A percentile compares a stretch with the other conserved stretches of the same genome.
Conservation (phyloP, 441 rosid species). For the Gossypium trilobum region DNA sequence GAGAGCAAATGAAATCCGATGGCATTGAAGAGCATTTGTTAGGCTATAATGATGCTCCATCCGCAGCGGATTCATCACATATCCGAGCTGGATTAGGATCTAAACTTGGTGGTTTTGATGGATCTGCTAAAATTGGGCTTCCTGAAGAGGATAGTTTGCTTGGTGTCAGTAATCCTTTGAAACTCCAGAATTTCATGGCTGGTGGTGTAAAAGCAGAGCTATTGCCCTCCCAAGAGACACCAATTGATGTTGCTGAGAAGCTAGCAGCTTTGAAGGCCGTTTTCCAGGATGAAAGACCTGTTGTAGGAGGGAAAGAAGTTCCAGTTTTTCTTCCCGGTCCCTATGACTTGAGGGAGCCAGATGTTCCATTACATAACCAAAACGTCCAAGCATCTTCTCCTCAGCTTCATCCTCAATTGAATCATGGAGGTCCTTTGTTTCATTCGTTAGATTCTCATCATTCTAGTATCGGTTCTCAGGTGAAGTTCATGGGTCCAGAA, state of each 20-base stretch:
- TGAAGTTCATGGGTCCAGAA: slow-evolving; percentile 53
- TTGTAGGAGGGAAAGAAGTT: slow-evolving; percentile 46
- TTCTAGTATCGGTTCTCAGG: slow-evolving; percentile 42
- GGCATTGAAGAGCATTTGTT: slow-evolving; percentile 35
- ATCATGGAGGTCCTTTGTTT: slow-evolving; percentile 45
- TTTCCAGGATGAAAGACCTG: slow-evolving; percentile 48
- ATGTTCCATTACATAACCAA: slow-evolving; percentile 34
- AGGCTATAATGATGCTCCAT: slow-evolving; percentile 32
- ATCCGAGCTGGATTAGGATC: slow-evolving; percentile 35
- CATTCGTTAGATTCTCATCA: slow-evolving; percentile 56
- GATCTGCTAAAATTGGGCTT: slow-evolving; percentile 28
- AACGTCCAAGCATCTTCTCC: slow-evolving; percentile 37
- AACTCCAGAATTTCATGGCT: slow-evolving; percentile 30
- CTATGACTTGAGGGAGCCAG: slow-evolving; percentile 40
- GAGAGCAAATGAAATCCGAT: slow-evolving; percentile 35
- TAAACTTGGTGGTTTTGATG: slow-evolving; percentile 33
- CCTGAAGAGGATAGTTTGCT: slow-evolving; percentile 56
- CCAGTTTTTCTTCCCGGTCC: slow-evolving; percentile 38
- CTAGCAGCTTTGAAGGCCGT: slow-evolving; percentile 49
- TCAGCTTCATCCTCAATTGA: slow-evolving; percentile 47
- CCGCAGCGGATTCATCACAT: slow-evolving; percentile 33
- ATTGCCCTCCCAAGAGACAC: slow-evolving; percentile 27
- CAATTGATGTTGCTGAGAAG: slow-evolving; percentile 48
- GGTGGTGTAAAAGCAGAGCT: slow-evolving; percentile 42
- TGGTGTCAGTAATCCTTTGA: slow-evolving; percentile 30